Conservation (phyloP, 2,329 filamentous ascomycete genomes). For the Penicillium sp. region DNA sequence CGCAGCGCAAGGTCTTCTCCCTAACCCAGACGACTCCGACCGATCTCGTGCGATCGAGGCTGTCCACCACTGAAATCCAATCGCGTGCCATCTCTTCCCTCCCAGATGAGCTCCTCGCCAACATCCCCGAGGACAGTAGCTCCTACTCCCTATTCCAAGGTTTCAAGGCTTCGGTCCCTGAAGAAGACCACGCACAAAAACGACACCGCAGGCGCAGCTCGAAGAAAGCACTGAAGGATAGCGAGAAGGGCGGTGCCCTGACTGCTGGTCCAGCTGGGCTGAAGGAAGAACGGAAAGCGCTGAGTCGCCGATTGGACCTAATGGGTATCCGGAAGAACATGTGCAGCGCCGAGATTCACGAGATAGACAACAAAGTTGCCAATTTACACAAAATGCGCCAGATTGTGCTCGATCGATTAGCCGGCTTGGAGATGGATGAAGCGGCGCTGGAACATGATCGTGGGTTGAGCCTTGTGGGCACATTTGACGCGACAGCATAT, state of each 20-base stretch:
- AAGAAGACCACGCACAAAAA: conserved; percentile 62
- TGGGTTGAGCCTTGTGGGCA: conserved; percentile 46
- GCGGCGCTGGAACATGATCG: conserved; percentile 83
- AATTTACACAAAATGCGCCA: conserved; percentile 91
- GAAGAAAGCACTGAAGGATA: conserved; percentile 66
- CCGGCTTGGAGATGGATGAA: conserved; percentile 86
- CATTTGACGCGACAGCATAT: neutral
- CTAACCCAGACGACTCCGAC: conserved; percentile 90
- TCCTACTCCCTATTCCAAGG: conserved; percentile 94
- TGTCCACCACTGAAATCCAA: conserved; percentile 90
- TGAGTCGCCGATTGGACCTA: conserved; percentile 88
- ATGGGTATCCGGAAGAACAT: conserved; percentile 93
- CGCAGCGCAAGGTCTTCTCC: conserved; percentile 88
- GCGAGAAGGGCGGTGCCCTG: conserved; percentile 56
- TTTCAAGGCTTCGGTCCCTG: conserved; percentile 86
- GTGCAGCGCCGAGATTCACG: conserved; percentile 92
- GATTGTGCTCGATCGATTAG: conserved; percentile 84
- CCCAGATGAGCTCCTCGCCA: conserved; percentile 82
- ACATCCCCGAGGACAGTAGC: conserved; percentile 84
- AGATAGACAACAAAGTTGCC: conserved; percentile 95
- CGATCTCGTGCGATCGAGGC: conserved; percentile 86
- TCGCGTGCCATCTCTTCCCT: conserved; percentile 86
- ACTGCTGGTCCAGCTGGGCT: conserved; percentile 71
- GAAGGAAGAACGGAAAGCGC: conserved; percentile 73
- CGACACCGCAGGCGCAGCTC: conserved; percentile 70